Evolutionary conservation across 2,329 filamentous ascomycete species (phyloP), one percentile per base, ranked within the genome.

Genomic region (Fusarium temperatum): DNA sequence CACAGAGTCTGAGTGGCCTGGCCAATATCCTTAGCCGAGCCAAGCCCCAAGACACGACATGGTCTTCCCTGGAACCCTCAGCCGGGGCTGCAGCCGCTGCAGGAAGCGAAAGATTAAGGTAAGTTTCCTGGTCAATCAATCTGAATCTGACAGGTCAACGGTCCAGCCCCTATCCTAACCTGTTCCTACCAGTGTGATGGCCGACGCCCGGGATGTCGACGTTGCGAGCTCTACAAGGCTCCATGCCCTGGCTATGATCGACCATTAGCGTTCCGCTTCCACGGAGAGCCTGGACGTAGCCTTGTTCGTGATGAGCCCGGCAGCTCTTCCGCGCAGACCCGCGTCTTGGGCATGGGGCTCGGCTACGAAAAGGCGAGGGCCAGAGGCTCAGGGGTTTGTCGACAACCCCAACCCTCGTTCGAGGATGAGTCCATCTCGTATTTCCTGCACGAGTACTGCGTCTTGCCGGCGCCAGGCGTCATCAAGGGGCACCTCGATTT

Each of bases 181-280:
- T 38, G 30, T 24, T 28, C 26, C 36, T 47, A 17, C n/a, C 44
- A 73, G 70, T 73, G 70, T 10, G 70, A 73, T 53, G 70, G 60
- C 13, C 47, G 70, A 48, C 66, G 70, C 26, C 70, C 70, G 26
- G 66, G 66, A 59, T 73, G 70, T 45, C 68, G 59, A 48, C 70
- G 70, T 12, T 73, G 70, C 26, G 70, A 73, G 47, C 47, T 73
- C 13, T 73, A 73, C 60, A 63, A 70, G 48, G 65, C 66, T 32
- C 45, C 56, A 18, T 73, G 70, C 70, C 70, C 70, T 38, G 70
- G 70, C 8, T 73, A 73, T 70, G 64, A 73, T 57, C 70, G 70
- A 26, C 59, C 69, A 26, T 39, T 73, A 66, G 70, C 56, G 32
- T 54, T 73, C 58, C 70, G 70, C n/a, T 73, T 73, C 22, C 70